Evolutionary conservation across 441 rosid genomes (phyloP), one percentile per base, ranked within the genome.

Genomic region (Croton laevigatus): DNA sequence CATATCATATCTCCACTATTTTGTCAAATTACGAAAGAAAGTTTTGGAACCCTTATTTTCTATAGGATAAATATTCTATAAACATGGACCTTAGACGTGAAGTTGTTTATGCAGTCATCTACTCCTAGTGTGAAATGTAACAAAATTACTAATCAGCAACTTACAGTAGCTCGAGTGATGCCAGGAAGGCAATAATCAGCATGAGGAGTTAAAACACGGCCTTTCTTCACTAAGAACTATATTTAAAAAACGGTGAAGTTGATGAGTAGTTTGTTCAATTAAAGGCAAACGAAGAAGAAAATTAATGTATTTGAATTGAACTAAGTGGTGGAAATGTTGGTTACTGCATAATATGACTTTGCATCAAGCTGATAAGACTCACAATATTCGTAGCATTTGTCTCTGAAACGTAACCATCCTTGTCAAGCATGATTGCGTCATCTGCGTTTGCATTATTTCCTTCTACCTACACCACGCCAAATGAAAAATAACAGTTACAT

Each of bases 101-200:
- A 6, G 37, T 45, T 14, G 17, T 40, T 38, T 38, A 20, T 38
- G 48, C 48, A 61, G 53, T 38, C 4, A 13, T 23, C 11, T 45
- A 22, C 38, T 62, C 6, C 17, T 7, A 6, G 23, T 52, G 36
- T 1, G 34, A 34, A 27, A 17, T 34, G 10, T 34, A 34, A 67
- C 54, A 13, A 2, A 45, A 40, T 23, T 6, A 44, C 9, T 38
- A 70, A 19, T 11, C 52, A 61, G 60, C 32, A 68, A 52, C 96
- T 85, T 80, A 93, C 97, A 55, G 94, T 86, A 64, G 93, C 89
- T 83, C 93, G 81, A 44, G 96, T 93, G 75, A 91, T 88, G 49
- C 98, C 97, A 45, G 98, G 96, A 71, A 91, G 98, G 81, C 98
- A 93, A 80, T 85, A 91, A 83, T 93, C 97, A 59, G 97, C 94